phyloP scores from a whole-genome alignment of 1,284 basidiomycete genomes.

The Apiotrichum domesticum region DNA sequence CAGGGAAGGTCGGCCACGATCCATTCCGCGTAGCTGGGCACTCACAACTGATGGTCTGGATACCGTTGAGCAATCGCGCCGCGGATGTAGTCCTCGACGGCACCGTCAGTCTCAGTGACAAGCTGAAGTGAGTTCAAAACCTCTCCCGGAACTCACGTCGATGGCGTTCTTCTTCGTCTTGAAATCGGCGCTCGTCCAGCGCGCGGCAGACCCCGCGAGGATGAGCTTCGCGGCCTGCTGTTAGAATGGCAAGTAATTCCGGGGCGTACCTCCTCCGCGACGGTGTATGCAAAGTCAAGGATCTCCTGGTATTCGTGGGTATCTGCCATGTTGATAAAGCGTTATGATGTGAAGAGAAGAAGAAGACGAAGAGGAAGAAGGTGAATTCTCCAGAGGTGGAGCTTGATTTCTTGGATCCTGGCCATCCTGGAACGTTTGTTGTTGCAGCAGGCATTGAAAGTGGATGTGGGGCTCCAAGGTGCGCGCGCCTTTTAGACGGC shows the following conservation, averaged over 20 bases:
- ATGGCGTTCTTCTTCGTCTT: conserved; percentile 47
- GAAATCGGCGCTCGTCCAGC: conserved; percentile 22
- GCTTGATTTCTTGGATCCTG: no score
- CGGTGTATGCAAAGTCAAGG: conserved; percentile 19
- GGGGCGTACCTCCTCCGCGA: conserved; percentile 21
- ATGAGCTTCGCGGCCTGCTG: conserved; percentile 19
- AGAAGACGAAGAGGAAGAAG: no score
- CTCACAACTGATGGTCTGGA: conserved; percentile 66
- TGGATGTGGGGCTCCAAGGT: no score
- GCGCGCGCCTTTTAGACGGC: no score
- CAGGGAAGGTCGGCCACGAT: conserved; percentile 1
- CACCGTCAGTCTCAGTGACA: conserved; percentile 91
- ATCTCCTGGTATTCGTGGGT: conserved; percentile 19
- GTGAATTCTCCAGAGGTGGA: no score
- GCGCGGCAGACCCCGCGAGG: conserved; percentile 24
- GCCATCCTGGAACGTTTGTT: no score
- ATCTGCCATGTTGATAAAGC: no score
- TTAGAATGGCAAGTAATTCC: neutral
- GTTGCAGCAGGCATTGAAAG: no score
- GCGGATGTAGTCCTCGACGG: conserved; percentile 80
- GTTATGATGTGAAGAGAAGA: no score
- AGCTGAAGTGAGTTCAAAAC: conserved; percentile 47
- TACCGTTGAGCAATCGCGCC: conserved; percentile 61
- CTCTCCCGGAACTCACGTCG: conserved; percentile 53
- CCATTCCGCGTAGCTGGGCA: neutral